Percentiles rank a stretch among this genome's conserved stretches.
These are phyloP conservation scores for Leersia perrieri DNA, from an alignment of 176 grass and related monocot genomes.

Conservation along the genomic window DNA sequence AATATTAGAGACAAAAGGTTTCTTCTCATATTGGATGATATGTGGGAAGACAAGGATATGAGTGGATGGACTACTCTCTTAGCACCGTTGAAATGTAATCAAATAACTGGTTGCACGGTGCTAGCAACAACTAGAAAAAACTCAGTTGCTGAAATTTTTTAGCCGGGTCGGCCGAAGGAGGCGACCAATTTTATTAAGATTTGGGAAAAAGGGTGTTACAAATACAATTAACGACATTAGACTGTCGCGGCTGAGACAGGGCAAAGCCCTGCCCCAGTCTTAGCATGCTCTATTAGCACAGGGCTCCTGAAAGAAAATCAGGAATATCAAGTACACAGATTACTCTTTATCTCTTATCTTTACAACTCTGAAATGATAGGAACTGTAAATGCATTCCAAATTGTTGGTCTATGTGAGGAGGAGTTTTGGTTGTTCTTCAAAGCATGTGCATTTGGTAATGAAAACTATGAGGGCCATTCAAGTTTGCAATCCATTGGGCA, in stretches of 20 bases:
- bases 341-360: too few species aligned
- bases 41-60: constrained; percentile 26
- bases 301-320: too few species aligned
- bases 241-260: too few species aligned
- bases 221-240: too few species aligned
- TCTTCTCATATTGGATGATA: constrained; percentile 45
- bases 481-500: constrained; percentile 9
- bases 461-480: background rate
- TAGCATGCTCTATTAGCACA: too few species aligned
- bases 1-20: constrained; percentile 20
- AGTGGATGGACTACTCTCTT: constrained; percentile 26
- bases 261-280: too few species aligned
- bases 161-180: too few species aligned
- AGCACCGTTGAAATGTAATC: constrained; percentile 22
- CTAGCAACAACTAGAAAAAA: constrained; percentile 26
- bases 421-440: constrained; percentile 45
- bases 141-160: constrained; percentile 33
- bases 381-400: background rate
- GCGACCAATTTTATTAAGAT: too few species aligned
- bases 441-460: constrained; percentile 43
- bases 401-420: constrained; percentile 21
- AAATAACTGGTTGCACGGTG: constrained; percentile 14
- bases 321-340: too few species aligned
- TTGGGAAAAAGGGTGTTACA: too few species aligned
- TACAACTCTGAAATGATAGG: too few species aligned